A percentile compares a stretch with the other conserved stretches of the same genome.
Conservation (phyloP, 306 rosid genomes). For the Gastrolobium villosum region DNA sequence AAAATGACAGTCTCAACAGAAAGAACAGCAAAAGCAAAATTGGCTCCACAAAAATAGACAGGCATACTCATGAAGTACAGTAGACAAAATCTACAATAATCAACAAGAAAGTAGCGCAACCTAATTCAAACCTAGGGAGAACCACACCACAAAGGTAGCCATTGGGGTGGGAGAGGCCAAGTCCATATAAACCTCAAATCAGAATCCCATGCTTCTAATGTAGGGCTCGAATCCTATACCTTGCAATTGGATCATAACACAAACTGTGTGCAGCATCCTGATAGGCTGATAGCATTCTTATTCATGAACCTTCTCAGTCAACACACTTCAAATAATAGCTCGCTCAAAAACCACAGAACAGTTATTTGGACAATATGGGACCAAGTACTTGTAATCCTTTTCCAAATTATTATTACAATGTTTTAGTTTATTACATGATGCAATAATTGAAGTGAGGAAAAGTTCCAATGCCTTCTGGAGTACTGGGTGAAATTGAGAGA, state of each 20-base stretch:
- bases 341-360: neutral
- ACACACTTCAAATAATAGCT: neutral
- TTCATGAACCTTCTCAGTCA: neutral
- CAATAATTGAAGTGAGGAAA: neutral
- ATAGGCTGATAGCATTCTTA: neutral
- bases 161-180: neutral
- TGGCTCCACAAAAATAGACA: conserved; percentile 9
- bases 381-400: neutral
- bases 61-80: conserved; percentile 2
- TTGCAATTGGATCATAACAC: neutral
- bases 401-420: neutral
- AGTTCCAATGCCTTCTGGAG: neutral
- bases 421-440: neutral
- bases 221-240: neutral
- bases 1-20: conserved; percentile 11
- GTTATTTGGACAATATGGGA: neutral
- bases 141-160: neutral
- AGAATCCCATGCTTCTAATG: neutral
- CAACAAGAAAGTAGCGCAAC: neutral
- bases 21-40: conserved; percentile 29
- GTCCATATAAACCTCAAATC: neutral
- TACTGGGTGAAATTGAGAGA: neutral
- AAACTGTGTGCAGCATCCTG: neutral
- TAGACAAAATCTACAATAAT: neutral
- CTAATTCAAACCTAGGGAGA: neutral